Conservation (phyloP, 2,329 filamentous ascomycete species). For the Phialophora tarda region DNA sequence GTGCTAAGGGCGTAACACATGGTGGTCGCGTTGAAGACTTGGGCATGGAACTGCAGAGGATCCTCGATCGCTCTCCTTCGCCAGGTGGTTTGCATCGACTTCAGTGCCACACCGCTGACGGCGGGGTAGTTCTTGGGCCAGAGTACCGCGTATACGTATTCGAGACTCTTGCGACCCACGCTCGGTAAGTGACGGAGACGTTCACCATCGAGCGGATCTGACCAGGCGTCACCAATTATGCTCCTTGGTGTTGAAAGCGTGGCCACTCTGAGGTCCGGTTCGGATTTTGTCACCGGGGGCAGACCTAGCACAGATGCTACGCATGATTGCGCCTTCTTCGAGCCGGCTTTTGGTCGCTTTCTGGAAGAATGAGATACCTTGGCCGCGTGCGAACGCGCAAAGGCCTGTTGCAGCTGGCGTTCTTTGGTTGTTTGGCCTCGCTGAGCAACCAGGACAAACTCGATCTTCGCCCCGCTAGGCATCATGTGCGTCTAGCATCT, state of each 20-base stretch:
- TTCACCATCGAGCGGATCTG: background rate
- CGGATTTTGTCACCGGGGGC: background rate
- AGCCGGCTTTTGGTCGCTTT: background rate
- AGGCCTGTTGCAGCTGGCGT: constrained; percentile 12
- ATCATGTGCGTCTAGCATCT: background rate
- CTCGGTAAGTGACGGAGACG: background rate
- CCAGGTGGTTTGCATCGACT: constrained; percentile 4
- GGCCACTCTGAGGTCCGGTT: background rate
- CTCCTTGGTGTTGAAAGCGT: background rate
- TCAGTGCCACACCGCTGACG: background rate
- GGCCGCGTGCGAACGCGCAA: constrained; percentile 12
- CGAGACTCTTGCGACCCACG: constrained; percentile 11
- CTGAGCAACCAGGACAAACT: constrained; percentile 7
- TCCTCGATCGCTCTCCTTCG: constrained; percentile 6
- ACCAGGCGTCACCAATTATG: background rate
- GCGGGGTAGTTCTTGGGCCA: constrained; percentile 14
- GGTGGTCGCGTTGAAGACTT: constrained; percentile 6
- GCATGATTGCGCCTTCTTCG: background rate
- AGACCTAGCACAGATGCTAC: background rate
- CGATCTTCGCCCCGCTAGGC: constrained; percentile 1
- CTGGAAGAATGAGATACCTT: constrained; percentile 10
- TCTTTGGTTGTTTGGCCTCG: constrained; percentile 8
- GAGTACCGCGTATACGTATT: constrained; percentile 8
- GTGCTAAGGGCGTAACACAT: constrained; percentile 9
- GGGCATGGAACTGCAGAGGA: constrained; percentile 4